Conservation (phyloP, 371 early-diverging fungal species). For the Nematocida ausubeli region DNA sequence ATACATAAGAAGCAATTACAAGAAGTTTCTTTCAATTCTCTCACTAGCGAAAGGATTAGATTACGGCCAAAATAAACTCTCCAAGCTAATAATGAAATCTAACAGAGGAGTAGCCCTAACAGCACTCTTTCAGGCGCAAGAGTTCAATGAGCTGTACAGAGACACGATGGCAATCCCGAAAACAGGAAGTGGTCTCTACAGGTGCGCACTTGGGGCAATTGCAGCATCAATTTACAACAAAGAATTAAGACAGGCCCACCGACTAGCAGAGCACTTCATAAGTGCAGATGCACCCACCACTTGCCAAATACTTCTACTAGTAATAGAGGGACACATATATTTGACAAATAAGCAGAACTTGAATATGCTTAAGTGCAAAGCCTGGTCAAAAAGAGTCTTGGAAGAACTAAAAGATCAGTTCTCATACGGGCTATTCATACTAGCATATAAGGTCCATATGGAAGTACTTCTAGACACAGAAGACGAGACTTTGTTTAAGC, state of each 20-base stretch:
- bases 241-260: neutral
- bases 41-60: neutral
- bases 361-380: neutral
- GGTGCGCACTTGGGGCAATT: neutral
- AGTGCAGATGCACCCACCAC: neutral
- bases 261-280: neutral
- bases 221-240: neutral
- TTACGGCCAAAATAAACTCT: neutral
- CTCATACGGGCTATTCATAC: neutral
- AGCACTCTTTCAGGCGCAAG: neutral
- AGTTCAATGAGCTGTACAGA: neutral
- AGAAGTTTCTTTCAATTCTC: neutral
- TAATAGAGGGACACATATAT: constrained; percentile 43
- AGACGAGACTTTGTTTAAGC: neutral
- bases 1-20: neutral
- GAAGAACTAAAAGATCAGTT: neutral
- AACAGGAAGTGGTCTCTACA: neutral
- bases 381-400: neutral
- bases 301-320: neutral
- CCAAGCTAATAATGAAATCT: neutral
- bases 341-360: neutral
- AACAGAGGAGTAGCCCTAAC: neutral
- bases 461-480: neutral
- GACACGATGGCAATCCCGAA: neutral
- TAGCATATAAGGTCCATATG: neutral